Evolutionary conservation across 495 filamentous ascomycete genomes (phyloP).

Genomic region (Penicillium silybi): DNA sequence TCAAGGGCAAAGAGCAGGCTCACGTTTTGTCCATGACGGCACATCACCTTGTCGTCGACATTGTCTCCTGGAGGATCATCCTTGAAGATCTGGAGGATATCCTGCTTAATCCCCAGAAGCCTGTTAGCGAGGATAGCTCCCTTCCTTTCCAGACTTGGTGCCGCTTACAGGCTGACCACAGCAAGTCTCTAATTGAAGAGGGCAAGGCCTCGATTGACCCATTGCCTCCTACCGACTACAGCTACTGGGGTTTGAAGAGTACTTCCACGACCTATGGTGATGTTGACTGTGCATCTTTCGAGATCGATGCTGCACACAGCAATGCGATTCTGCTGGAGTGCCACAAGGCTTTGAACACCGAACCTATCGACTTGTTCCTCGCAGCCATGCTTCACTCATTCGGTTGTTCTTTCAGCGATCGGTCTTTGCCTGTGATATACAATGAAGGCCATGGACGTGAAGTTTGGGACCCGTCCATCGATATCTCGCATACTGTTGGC

Average conservation of each 20-base stretch:
- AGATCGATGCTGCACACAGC: slow-evolving; percentile 43
- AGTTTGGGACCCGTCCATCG: slow-evolving; percentile 45
- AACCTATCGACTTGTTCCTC: slow-evolving; percentile 51
- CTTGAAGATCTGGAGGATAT: slow-evolving; percentile 64
- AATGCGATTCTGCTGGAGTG: slow-evolving; percentile 40
- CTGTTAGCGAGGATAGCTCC: slow-evolving; percentile 28
- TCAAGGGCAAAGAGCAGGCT: slow-evolving; percentile 33
- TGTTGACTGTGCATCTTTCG: slow-evolving; percentile 40
- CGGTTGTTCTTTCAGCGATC: slow-evolving; percentile 46
- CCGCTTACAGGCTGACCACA: slow-evolving; percentile 42
- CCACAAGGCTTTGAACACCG: slow-evolving; percentile 46
- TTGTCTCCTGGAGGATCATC: slow-evolving; percentile 67
- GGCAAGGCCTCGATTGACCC: slow-evolving; percentile 24
- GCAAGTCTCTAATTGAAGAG: slow-evolving; percentile 15
- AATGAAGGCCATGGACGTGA: slow-evolving; percentile 58
- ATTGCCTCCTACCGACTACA: slow-evolving; percentile 31
- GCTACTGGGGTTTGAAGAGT: slow-evolving; percentile 52
- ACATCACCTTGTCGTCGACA: slow-evolving; percentile 67
- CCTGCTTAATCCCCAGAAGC: slow-evolving; percentile 42
- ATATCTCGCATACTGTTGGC: slow-evolving; percentile 56
- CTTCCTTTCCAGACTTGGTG: slow-evolving; percentile 66
- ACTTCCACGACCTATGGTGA: slow-evolving; percentile 46
- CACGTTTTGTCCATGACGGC: slow-evolving; percentile 59
- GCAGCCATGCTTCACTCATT: slow-evolving; percentile 51
- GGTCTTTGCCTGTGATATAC: slow-evolving; percentile 50